Base-by-base conservation (phyloP, 176 grass and related monocot genomes). In the Pontederia crassipes region DNA sequence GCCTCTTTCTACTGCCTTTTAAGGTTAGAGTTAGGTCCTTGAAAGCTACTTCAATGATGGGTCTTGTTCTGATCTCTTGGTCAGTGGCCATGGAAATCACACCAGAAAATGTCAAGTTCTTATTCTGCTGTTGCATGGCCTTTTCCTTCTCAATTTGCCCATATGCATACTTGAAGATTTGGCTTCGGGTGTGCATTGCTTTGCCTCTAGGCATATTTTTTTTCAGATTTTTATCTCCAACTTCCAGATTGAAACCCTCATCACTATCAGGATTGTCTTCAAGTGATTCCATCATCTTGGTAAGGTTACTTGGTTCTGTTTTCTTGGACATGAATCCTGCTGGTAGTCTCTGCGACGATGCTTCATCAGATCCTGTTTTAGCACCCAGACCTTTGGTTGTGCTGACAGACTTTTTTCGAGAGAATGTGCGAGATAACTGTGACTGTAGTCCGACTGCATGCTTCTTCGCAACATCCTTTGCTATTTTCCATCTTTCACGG, bases 61-160 rank as follows among this genome's bases (percentile, higher is more conserved):
- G 85, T 48, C 90, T 86, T 59, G 78, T 77, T 52, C 20, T 75
- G 20, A 86, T 65, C 47, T 95, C 86, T 4, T 76, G 76, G 9
- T 95, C 86, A 6, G 85, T 83, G 2, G 86, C 90, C 90, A 95
- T 86, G 5, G 82, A 83, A 62, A 95, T 89, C n/a, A 95, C 82
- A 45, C 90, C 90, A 32, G 80, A 84, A 28, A 95, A 95, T 24
- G 82, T 83, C 14, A 95, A 76, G 58, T 95, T 95, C 45, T 76
- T 73, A 20, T 57, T 71, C n/a, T 83, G 73, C 67, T 97, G 70
- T 48, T 95, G 85, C 85, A 95, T 70, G 24, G 82, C 82, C 63
- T 95, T 95, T 35, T 95, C 90, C 82, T 82, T 95, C 65, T 95
- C 90, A 17, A 95, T 89, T 53, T 95, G 77, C 10, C 90, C 90